Base-by-base conservation (phyloP, 2,329 filamentous ascomycete genomes). In the Sclerotiophoma versabilis region DNA sequence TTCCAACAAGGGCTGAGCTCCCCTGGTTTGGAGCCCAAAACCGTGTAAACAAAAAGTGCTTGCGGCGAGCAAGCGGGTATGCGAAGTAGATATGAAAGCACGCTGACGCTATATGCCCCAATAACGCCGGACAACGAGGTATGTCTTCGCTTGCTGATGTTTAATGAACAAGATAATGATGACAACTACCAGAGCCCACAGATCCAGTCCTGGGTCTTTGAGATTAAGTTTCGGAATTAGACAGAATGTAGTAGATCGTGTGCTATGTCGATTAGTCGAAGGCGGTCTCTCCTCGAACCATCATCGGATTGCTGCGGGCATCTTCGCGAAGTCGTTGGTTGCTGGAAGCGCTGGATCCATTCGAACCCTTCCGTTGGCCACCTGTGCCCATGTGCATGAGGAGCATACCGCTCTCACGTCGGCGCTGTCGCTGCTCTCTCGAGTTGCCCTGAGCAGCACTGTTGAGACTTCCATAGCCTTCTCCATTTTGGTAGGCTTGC, bases 381-480 rank as follows among this genome's bases (percentile, higher is more conserved):
- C 56, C 62, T 56, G 69, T 65, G 15, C 66, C 66, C 71, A 75
- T 74, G 49, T 72, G 71, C 70, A 75, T 73, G 15, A 75, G 60
- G 12, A 75, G 65, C 73, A 76, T 76, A 17, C 72, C 70, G 43
- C 73, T 75, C 51, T 76, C 74, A 32, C 74, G 66, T 38, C 72
- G 63, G 44, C 67, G 60, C 48, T 74, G 69, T 26, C 68, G 66
- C 22, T 69, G 65, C 29, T 76, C 73, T 15, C 67, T 57, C 6
- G 68, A 63, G 8, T 64, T 64, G 17, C 62, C 52, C 22, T 70
- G 65, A 3, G 71, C 50, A 17, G 64, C 65, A 15, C 71, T 69
- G 41, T 72, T 75, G 26, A 76, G 46, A 46, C 72, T 74, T 30
- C 72, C 69, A 39, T 69, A 75, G 4, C 69, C 70, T 17, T 74